Conservation (phyloP, 169 alveolate species). For the Haemoproteus tartakovskyi region DNA sequence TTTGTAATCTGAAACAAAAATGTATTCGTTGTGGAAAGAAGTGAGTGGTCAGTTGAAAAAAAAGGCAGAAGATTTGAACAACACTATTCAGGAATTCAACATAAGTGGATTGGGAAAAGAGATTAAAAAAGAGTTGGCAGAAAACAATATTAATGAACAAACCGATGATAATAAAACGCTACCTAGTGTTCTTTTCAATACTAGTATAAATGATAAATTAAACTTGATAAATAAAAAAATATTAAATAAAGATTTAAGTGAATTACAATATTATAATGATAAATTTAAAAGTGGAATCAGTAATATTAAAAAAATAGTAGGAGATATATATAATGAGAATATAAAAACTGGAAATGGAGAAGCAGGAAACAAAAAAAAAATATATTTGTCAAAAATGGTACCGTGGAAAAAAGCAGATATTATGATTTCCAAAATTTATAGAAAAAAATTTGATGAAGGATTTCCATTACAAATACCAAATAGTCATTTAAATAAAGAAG, state of each 20-base stretch:
- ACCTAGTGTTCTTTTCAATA: background rate
- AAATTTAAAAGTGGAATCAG: constrained; percentile 39
- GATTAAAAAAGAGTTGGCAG: background rate
- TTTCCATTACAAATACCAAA: constrained; percentile 44
- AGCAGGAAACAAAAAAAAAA: constrained; percentile 1
- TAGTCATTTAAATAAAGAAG: constrained; percentile 8
- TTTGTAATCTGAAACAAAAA: background rate
- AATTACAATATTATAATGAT: constrained; percentile 46
- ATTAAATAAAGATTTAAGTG: constrained; percentile 11
- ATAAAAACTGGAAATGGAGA: background rate
- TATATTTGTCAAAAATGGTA: constrained; percentile 30
- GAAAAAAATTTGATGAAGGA: constrained; percentile 42
- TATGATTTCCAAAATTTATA: constrained; percentile 56
- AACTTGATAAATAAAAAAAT: constrained; percentile 38
- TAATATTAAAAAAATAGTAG: constrained; percentile 46
- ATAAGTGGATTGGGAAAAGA: background rate
- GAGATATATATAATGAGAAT: constrained; percentile 45
- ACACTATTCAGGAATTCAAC: constrained; percentile 37
- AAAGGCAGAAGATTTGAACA: constrained; percentile 59
- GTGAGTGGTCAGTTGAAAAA: constrained; percentile 58
- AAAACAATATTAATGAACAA: too few relatives aligned
- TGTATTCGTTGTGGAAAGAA: constrained; percentile 66
- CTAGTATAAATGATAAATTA: constrained; percentile 35
- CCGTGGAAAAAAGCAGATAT: constrained; percentile 67
- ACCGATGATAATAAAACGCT: background rate